Conservation (phyloP, 495 filamentous ascomycete species). For the Amniculicola lignicola region DNA sequence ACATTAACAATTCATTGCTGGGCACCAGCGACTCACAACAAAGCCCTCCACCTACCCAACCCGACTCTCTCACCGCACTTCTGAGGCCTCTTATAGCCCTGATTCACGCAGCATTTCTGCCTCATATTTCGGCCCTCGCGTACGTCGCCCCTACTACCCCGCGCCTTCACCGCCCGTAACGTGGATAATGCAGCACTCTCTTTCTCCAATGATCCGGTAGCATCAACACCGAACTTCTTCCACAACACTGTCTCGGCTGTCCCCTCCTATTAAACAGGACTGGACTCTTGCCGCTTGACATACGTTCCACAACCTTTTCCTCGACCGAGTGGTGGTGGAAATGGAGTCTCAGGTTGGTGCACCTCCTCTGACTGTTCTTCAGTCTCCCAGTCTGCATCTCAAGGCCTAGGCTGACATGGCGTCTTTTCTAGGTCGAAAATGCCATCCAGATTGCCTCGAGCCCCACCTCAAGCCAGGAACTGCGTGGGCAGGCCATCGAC, state of each 20-base stretch:
- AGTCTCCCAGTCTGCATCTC: no score
- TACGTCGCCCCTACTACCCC: slow-evolving; percentile 7
- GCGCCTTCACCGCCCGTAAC: slow-evolving; percentile 26
- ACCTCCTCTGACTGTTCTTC: no score
- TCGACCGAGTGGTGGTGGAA: slow-evolving; percentile 26
- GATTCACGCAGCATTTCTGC: no score
- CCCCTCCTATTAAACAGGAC: slow-evolving; percentile 5
- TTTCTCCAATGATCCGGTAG: slow-evolving; percentile 31
- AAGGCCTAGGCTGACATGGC: no score
- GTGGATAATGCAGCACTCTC: slow-evolving; percentile 25
- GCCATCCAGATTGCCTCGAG: slow-evolving; percentile 89
- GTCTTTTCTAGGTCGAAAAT: slow-evolving; percentile 71
- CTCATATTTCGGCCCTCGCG: no score
- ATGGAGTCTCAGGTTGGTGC: slow-evolving; percentile 33
- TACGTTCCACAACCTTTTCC: not conserved
- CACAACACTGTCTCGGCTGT: slow-evolving; percentile 19
- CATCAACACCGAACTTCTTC: slow-evolving; percentile 18
- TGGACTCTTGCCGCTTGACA: not conserved
- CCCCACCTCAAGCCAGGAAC: slow-evolving; percentile 64
- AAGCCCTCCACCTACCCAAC: no score
- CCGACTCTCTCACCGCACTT: no score
- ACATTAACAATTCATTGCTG: slow-evolving; percentile 10
- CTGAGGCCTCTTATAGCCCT: no score
- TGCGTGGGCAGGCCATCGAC: slow-evolving; percentile 82
- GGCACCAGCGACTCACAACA: slow-evolving; percentile 6